Conservation (phyloP, 768 basidiomycete genomes). For the Boletus patriciae region DNA sequence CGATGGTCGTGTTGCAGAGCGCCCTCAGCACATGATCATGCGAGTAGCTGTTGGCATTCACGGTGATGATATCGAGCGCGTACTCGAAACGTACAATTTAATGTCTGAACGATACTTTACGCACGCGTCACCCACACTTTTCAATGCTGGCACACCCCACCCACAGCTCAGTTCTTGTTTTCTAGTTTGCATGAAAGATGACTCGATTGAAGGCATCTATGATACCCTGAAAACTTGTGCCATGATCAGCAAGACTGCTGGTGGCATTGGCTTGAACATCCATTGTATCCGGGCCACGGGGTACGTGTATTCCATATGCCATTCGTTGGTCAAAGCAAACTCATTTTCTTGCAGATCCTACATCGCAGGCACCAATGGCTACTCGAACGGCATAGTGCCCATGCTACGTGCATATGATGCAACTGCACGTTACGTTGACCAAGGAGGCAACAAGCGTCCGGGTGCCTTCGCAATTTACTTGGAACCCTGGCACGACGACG, state of each 20-base stretch:
- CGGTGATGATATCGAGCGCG: conserved; percentile 83
- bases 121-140: conserved; percentile 95
- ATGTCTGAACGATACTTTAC: conserved; percentile 99
- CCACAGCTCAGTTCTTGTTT: conserved; percentile 97
- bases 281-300: conserved; percentile 96
- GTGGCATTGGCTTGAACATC: conserved; percentile 94
- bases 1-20: conserved; percentile 92
- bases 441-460: conserved; percentile 98
- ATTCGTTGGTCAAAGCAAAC: neutral
- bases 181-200: conserved; percentile 97
- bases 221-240: conserved; percentile 98
- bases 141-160: conserved; percentile 96
- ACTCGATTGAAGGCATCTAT: conserved; percentile 98
- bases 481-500: conserved; percentile 97
- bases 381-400: conserved; percentile 98
- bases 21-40: conserved; percentile 99
- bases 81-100: conserved; percentile 88
- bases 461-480: conserved; percentile 98
- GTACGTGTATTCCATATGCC: conserved; percentile 41
- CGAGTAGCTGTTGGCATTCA: conserved; percentile 98
- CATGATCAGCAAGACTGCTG: conserved; percentile 99
- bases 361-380: conserved; percentile 98
- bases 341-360: conserved; percentile 64
- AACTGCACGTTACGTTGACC: conserved; percentile 97
- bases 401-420: conserved; percentile 99